Conservation (phyloP, 257 asterid genomes). For the Galeopsis tetrahit region DNA sequence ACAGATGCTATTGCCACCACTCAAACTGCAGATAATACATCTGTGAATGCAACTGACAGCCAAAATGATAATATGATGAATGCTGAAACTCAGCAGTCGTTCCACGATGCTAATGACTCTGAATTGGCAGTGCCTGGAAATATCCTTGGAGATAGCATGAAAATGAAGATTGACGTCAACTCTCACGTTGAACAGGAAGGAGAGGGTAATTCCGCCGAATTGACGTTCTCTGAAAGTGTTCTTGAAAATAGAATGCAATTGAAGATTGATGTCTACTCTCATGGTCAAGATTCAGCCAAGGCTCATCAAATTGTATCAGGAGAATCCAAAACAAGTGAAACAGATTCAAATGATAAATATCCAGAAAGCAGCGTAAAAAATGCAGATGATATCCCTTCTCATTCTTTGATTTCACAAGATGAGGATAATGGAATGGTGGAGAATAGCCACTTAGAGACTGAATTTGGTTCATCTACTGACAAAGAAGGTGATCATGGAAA, state of each 20-base stretch:
- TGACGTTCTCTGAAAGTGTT: constrained; percentile 20
- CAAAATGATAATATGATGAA: constrained; percentile 30
- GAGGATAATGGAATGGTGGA: constrained; percentile 23
- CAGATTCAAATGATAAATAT: constrained; percentile 26
- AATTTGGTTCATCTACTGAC: constrained; percentile 9
- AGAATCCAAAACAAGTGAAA: constrained; percentile 35
- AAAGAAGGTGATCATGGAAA: constrained; percentile 33
- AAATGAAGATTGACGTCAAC: constrained; percentile 7
- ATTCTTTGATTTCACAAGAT: constrained; percentile 23
- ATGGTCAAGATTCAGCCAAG: constrained; percentile 33
- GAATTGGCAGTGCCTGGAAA: constrained; percentile 32
- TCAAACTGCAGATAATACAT: constrained; percentile 14
- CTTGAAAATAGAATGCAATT: constrained; percentile 26
- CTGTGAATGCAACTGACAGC: constrained; percentile 29
- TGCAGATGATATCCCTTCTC: constrained; percentile 31
- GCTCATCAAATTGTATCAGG: constrained; percentile 28
- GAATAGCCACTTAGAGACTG: constrained; percentile 26
- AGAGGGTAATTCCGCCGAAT: constrained; percentile 31
- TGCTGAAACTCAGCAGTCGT: constrained; percentile 34
- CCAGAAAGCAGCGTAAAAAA: constrained; percentile 34
- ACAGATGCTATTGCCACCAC: constrained; percentile 19
- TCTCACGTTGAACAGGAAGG: constrained; percentile 36
- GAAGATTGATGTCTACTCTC: constrained; percentile 24
- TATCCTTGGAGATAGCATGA: constrained; percentile 23
- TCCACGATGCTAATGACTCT: constrained; percentile 41